phyloP scores from a whole-genome alignment of 345 rosid species.

The Eucalyptus virginea region DNA sequence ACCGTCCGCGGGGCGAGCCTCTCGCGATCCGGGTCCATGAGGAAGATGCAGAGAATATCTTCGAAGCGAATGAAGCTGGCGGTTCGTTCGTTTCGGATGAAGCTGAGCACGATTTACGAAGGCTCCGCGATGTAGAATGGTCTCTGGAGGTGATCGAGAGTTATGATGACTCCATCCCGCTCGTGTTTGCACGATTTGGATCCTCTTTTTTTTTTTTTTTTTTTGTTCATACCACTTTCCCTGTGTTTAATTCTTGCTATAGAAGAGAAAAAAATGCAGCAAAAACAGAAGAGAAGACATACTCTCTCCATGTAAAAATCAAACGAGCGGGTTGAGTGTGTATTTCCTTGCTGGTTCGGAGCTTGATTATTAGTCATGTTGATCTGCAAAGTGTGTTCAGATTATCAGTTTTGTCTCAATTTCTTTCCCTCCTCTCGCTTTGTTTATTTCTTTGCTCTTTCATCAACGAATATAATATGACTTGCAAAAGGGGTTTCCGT shows the following conservation, averaged over 20 bases:
- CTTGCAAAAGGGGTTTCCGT: neutral
- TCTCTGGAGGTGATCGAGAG: neutral
- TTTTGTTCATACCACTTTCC: neutral
- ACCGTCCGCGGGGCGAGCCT: neutral
- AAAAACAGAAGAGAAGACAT: neutral
- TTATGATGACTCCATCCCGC: neutral
- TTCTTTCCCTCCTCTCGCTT: neutral
- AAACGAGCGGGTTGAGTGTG: neutral
- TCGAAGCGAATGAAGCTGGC: constrained; percentile 64
- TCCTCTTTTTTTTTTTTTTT: neutral
- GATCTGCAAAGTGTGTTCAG: neutral
- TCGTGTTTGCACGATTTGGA: neutral
- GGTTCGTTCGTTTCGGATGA: constrained; percentile 64
- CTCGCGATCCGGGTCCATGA: constrained; percentile 47
- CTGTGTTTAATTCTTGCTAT: neutral
- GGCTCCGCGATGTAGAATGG: constrained; percentile 29
- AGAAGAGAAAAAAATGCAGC: neutral
- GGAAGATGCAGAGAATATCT: constrained; percentile 38
- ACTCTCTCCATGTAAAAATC: neutral
- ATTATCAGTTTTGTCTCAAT: neutral
- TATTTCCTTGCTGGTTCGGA: neutral
- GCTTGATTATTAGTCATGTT: neutral
- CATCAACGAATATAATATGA: neutral
- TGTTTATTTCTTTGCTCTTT: neutral
- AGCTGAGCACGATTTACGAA: constrained; percentile 67